These are phyloP conservation scores for Auriculariales sp. DNA, from an alignment of 768 basidiomycete genomes.

Conservation along the genomic window DNA sequence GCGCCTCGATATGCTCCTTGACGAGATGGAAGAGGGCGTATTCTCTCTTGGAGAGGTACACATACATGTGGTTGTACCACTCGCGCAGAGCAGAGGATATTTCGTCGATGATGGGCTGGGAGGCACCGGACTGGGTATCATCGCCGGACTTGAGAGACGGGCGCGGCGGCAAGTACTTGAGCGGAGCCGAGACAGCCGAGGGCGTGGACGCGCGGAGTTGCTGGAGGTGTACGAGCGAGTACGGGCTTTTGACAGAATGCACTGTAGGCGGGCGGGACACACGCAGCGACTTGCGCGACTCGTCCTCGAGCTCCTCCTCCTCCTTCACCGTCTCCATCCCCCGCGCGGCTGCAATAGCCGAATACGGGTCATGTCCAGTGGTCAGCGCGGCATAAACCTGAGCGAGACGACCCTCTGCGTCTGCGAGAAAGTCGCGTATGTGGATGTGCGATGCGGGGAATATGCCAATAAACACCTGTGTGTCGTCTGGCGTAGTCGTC, in stretches of 20 bases:
- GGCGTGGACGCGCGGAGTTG: constrained; percentile 47
- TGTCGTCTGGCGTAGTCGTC: constrained; percentile 11
- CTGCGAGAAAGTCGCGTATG: constrained; percentile 71
- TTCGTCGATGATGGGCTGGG: constrained; percentile 90
- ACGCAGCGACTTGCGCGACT: constrained; percentile 46
- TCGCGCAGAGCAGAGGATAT: constrained; percentile 92
- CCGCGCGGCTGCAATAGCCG: constrained; percentile 3
- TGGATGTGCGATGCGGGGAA: constrained; percentile 85
- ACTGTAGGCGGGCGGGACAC: constrained; percentile 61
- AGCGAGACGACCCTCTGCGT: constrained; percentile 74
- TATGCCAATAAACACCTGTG: constrained; percentile 74
- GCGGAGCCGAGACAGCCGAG: constrained; percentile 38
- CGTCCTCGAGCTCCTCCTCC: constrained; percentile 38
- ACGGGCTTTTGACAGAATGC: constrained; percentile 51
- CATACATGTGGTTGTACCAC: constrained; percentile 88
- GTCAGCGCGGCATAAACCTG: constrained; percentile 46
- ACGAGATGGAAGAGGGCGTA: constrained; percentile 82
- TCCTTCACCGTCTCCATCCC: constrained; percentile 45
- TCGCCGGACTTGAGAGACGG: constrained; percentile 93
- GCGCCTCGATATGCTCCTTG: constrained; percentile 75
- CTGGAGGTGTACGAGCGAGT: constrained; percentile 62
- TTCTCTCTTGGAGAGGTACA: constrained; percentile 77
- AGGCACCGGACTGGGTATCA: constrained; percentile 71
- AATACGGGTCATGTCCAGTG: constrained; percentile 2
- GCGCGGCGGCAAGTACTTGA: constrained; percentile 72